Evolutionary conservation across 305 asterid genomes (phyloP).

Genomic region (Euphrasia arctica): DNA sequence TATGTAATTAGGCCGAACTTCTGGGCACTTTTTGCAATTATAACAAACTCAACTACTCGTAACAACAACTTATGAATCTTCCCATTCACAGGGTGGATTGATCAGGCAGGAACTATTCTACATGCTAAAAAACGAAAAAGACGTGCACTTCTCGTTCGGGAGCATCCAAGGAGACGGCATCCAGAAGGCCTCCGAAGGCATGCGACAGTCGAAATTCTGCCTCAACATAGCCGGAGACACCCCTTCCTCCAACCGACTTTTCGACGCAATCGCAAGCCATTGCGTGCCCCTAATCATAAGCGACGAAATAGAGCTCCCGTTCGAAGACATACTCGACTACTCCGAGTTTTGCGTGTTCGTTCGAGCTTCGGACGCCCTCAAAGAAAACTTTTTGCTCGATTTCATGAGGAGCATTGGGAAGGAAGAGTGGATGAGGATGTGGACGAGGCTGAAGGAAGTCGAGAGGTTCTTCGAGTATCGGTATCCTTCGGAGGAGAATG

Average conservation of each 20-base stretch:
- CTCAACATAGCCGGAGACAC: slow-evolving; percentile 89
- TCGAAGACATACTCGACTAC: slow-evolving; percentile 70
- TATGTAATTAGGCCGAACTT: background rate
- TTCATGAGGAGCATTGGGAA: slow-evolving; percentile 45
- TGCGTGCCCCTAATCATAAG: slow-evolving; percentile 83
- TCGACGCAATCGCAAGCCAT: slow-evolving; percentile 85
- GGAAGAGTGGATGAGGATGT: slow-evolving; percentile 71
- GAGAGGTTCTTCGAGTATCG: slow-evolving; percentile 48
- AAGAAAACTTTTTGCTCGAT: slow-evolving; percentile 46
- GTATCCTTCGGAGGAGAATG: slow-evolving; percentile 57
- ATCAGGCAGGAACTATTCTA: slow-evolving; percentile 65
- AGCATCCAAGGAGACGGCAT: slow-evolving; percentile 58
- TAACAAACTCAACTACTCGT: background rate
- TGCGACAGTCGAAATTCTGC: slow-evolving; percentile 79
- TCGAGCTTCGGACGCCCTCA: slow-evolving; percentile 54
- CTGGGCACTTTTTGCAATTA: background rate
- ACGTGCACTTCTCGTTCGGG: slow-evolving; percentile 78
- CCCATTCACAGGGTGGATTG: background rate
- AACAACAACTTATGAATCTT: too few relatives aligned
- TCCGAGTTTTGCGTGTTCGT: slow-evolving; percentile 65
- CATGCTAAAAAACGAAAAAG: slow-evolving; percentile 64
- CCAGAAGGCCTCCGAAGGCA: slow-evolving; percentile 53
- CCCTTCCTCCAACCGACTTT: slow-evolving; percentile 88
- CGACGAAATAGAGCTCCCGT: slow-evolving; percentile 85
- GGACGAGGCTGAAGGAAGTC: slow-evolving; percentile 60